Conservation (phyloP, 129 eudicot genomes). For the Ambrosia artemisiifolia region DNA sequence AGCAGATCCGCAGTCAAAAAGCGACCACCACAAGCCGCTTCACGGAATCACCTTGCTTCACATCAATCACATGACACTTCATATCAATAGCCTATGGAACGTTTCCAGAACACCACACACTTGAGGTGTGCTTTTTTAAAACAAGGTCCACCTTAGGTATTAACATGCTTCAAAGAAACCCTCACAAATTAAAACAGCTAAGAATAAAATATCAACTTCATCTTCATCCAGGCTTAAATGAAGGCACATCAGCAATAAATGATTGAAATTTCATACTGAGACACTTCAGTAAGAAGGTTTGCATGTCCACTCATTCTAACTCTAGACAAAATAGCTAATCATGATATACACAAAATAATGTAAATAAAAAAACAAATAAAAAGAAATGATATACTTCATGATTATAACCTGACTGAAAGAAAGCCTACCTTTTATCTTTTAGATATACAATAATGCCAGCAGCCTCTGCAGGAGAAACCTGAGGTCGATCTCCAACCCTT, state of each 20-base stretch:
- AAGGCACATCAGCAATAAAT: not conserved
- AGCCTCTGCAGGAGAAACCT: constrained; percentile 79
- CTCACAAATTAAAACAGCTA: not conserved
- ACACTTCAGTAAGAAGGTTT: not conserved
- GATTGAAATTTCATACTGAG: not conserved
- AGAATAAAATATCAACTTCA: not conserved
- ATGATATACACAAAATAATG: not conserved
- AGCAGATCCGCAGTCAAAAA: too few species aligned
- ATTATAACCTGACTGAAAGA: not conserved
- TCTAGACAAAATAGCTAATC: not conserved
- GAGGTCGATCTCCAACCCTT: constrained; percentile 59
- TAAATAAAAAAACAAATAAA: not conserved
- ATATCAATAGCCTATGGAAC: too few species aligned
- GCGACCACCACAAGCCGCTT: too few species aligned
- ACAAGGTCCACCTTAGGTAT: too few species aligned
- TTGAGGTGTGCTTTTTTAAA: too few species aligned
- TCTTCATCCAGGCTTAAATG: not conserved
- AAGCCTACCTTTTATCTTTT: constrained; percentile 66
- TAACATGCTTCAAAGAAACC: not conserved
- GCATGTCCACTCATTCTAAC: not conserved
- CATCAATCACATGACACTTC: too few species aligned
- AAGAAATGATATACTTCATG: not conserved
- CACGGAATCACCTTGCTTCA: too few species aligned
- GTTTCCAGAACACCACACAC: too few species aligned
- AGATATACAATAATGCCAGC: constrained; percentile 63